phyloP scores from a whole-genome alignment of 1,284 basidiomycete species.

The Cystobasidium sp. region DNA sequence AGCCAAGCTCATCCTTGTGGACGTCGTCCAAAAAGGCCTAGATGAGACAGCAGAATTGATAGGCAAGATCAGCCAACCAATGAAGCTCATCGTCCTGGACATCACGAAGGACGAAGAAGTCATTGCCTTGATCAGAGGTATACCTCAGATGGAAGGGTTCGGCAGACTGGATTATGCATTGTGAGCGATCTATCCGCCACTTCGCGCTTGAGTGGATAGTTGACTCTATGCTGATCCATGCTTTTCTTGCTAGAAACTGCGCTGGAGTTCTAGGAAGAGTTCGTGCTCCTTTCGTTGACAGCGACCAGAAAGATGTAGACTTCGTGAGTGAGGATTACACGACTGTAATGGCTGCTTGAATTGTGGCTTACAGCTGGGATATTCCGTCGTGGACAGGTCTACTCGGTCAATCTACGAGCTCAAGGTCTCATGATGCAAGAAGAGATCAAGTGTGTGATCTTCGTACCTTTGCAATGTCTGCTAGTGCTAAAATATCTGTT shows the following conservation, averaged over 20 bases:
- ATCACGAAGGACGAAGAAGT: conserved; percentile 30
- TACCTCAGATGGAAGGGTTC: conserved; percentile 26
- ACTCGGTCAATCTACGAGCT: conserved; percentile 27
- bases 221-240: not conserved
- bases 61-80: conserved; percentile 5
- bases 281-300: conserved; percentile 1
- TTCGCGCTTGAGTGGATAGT: not conserved
- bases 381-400: not conserved
- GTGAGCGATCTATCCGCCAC: not conserved
- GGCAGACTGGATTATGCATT: conserved; percentile 37
- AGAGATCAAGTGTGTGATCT: conserved; percentile 4
- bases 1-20: conserved; percentile 35
- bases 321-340: not conserved
- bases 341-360: too few species aligned
- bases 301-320: conserved; percentile 3
- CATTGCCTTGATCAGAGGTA: conserved; percentile 20
- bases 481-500: not conserved
- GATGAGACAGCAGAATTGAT: conserved; percentile 18
- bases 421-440: conserved; percentile 29
- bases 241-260: conserved; percentile 17
- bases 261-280: conserved; percentile 31
- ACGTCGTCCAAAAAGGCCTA: conserved; percentile 21
- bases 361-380: too few species aligned
- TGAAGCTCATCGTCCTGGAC: conserved; percentile 18
- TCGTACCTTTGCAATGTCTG: not conserved